Evolutionary conservation across 2,329 filamentous ascomycete species (phyloP), one percentile per base, ranked within the genome.

Genomic region (Trichophyton rubrum): DNA sequence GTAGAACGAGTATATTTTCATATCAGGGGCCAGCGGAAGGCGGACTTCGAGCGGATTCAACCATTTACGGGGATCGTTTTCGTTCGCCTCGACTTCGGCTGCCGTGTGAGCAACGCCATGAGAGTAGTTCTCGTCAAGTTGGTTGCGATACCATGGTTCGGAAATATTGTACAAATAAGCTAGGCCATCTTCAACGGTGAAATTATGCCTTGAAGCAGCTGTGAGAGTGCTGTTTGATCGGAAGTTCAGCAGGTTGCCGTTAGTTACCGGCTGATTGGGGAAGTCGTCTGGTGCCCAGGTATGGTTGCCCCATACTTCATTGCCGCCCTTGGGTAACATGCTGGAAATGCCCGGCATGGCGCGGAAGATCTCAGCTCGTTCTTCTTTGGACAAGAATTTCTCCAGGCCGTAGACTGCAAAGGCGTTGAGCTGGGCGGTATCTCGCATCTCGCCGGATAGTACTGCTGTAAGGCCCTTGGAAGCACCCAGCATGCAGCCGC

Each of bases 1-100:
- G 71, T 99, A 97, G 77, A 99, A 97, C 75, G 93, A 97, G 75
- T 91, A 97, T 11, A 99, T 89, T 72, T 96, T 96, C 69, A 99
- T 78, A 68, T 84, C 89, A 0, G 93, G 92, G 1, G 93, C 92
- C 20, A 90, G 79, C 0, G 93, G 93, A 0, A 97, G 79, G 1
- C 92, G 83, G 0, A 89, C 88, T 72, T 97, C 92, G n/a, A 97
- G 82, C 0, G 93, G 93, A 69, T 99, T 99, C 63, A 96, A 84
- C 93, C 93, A 99, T 71, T 95, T 99, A 57, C 77, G 79, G 1
- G 83, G 84, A 64, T 89, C 81, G n/a, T 83, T 74, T 68, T 91
- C 86, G 70, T 93, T 93, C 58, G 81, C 84, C 69, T 95, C 87
- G 0, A 99, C 90, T 73, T 95, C 87, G 8, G 81, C 81, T 5